phyloP scores from a whole-genome alignment of 345 rosid genomes.

The Gossypium arboreum region DNA sequence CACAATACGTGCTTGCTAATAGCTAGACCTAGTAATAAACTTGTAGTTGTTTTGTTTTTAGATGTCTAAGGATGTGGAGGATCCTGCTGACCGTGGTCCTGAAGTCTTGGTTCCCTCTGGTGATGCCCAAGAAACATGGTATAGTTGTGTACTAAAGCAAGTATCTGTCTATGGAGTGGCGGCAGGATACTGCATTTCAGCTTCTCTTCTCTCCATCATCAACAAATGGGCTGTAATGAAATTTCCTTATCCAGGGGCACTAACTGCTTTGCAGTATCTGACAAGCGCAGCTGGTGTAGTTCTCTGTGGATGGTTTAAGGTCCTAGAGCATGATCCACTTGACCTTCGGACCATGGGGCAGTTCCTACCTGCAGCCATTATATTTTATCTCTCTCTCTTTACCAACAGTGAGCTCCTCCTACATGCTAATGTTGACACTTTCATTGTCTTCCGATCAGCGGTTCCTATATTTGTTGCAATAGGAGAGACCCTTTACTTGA shows the following conservation, averaged over 20 bases:
- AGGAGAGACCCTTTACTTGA: constrained; percentile 80
- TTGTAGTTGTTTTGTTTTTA: background rate
- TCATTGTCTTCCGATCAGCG: constrained; percentile 85
- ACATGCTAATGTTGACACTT: constrained; percentile 95
- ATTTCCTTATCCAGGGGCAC: constrained; percentile 94
- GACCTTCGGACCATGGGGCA: constrained; percentile 83
- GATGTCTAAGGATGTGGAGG: constrained; percentile 16
- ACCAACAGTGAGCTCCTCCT: constrained; percentile 97
- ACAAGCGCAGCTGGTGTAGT: constrained; percentile 85
- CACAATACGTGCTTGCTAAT: background rate
- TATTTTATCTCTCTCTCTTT: constrained; percentile 86
- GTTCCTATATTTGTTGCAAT: constrained; percentile 93
- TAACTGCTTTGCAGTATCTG: constrained; percentile 88
- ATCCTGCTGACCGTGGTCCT: background rate
- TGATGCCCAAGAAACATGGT: constrained; percentile 12
- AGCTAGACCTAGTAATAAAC: background rate
- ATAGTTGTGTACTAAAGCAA: background rate
- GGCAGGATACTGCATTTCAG: constrained; percentile 87
- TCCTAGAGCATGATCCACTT: constrained; percentile 66
- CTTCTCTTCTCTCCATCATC: constrained; percentile 91
- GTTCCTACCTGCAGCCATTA: constrained; percentile 89
- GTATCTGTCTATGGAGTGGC: constrained; percentile 63
- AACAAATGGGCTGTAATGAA: constrained; percentile 98
- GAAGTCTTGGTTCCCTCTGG: background rate
- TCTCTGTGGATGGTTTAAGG: constrained; percentile 48